phyloP scores from a whole-genome alignment of 192 early-diverging fungal species.

The Backusella circina region DNA sequence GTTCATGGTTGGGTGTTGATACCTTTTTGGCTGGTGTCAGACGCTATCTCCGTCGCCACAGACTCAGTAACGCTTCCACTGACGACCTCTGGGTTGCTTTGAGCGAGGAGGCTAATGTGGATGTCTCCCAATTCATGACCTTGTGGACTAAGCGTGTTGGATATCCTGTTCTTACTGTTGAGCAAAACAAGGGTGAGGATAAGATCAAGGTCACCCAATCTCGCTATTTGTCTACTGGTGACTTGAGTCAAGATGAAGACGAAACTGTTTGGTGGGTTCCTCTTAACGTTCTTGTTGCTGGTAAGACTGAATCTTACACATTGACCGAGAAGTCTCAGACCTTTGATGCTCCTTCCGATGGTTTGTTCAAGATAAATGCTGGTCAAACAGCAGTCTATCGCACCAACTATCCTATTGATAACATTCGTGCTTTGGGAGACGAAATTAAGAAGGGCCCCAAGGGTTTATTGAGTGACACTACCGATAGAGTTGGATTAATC shows the following conservation, averaged over 20 bases:
- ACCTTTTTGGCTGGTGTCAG: conserved; percentile 69
- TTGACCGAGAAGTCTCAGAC: conserved; percentile 35
- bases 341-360: conserved; percentile 41
- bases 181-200: conserved; percentile 44
- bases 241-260: conserved; percentile 75
- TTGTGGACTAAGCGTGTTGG: conserved; percentile 87
- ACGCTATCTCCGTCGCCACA: conserved; percentile 79
- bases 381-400: conserved; percentile 82
- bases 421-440: conserved; percentile 48
- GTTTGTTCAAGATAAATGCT: conserved; percentile 86
- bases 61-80: conserved; percentile 83
- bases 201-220: conserved; percentile 68
- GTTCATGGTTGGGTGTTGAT: conserved; percentile 65
- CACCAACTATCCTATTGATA: conserved; percentile 64
- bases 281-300: conserved; percentile 52
- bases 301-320: conserved; percentile 25
- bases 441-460: conserved; percentile 44
- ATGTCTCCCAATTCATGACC: conserved; percentile 83
- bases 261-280: conserved; percentile 83
- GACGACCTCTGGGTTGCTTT: conserved; percentile 86
- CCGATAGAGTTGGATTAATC: conserved; percentile 82
- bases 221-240: conserved; percentile 84
- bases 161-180: conserved; percentile 80
- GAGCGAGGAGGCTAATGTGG: conserved; percentile 70
- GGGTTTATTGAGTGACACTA: conserved; percentile 52